Percentiles rank a stretch among this genome's conserved stretches.
Evolutionary conservation across 2,329 filamentous ascomycete genomes (phyloP).

Genomic region (Colletotrichum zoysiae): DNA sequence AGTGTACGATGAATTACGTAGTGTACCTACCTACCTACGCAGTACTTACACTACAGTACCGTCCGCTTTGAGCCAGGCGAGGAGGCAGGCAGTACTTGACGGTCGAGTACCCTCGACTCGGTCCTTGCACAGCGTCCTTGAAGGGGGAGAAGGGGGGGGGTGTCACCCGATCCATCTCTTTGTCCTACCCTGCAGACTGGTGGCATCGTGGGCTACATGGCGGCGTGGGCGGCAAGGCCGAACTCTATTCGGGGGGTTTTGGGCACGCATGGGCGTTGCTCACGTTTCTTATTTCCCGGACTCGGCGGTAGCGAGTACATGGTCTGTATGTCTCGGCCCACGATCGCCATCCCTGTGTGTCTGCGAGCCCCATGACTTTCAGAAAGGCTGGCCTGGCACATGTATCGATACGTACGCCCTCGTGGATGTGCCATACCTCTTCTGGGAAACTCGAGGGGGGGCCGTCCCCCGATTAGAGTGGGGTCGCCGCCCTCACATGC

Average conservation of each 20-base stretch:
- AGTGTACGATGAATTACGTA: too few species aligned
- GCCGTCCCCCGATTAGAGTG: constrained; percentile 34
- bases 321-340: constrained; percentile 18
- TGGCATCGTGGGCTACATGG: constrained; percentile 8
- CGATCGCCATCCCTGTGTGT: constrained; percentile 21
- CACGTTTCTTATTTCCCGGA: constrained; percentile 39
- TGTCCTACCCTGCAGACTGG: constrained; percentile 9
- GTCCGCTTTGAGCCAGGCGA: constrained; percentile 14
- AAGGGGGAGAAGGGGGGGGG: background rate
- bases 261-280: constrained; percentile 37
- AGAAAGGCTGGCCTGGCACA: constrained; percentile 20
- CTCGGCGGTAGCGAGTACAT: constrained; percentile 35
- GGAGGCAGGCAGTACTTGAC: constrained; percentile 13
- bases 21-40: too few species aligned
- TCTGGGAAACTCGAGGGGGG: constrained; percentile 33
- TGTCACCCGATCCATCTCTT: constrained; percentile 6
- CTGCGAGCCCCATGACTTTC: background rate
- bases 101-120: constrained; percentile 18
- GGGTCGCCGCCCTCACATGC: constrained; percentile 37
- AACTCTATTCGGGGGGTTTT: constrained; percentile 35
- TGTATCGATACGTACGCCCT: constrained; percentile 36
- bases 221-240: constrained; percentile 24
- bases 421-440: constrained; percentile 26
- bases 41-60: background rate
- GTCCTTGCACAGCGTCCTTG: constrained; percentile 5